phyloP scores from a whole-genome alignment of 1,139 yeast genomes.

The Candida sojae region DNA sequence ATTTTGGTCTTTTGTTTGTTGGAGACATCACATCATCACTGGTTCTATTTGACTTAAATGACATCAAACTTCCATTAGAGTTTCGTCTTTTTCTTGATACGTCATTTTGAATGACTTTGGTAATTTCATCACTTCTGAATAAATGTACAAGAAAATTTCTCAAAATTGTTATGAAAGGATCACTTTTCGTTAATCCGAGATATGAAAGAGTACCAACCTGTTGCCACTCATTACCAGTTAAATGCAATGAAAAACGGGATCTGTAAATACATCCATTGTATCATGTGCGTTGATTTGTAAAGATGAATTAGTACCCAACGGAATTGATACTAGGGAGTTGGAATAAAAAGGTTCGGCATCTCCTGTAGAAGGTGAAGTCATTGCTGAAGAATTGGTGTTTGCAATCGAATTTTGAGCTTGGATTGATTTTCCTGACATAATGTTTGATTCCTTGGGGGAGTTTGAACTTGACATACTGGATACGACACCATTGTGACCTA shows the following conservation, averaged over 20 bases:
- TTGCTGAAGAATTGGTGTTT: background rate
- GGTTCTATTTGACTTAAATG: conserved; percentile 7
- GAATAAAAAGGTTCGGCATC: conserved; percentile 16
- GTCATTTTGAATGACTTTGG: conserved; percentile 31
- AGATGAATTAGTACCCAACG: conserved; percentile 41
- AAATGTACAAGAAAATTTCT: conserved; percentile 39
- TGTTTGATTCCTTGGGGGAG: background rate
- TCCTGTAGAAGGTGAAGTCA: conserved; percentile 12
- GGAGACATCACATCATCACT: conserved; percentile 2
- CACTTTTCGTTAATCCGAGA: conserved; percentile 45
- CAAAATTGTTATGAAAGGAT: conserved; percentile 41
- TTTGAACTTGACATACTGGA: background rate
- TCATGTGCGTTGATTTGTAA: conserved; percentile 39
- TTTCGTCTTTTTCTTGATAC: conserved; percentile 16
- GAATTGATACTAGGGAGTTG: conserved; percentile 24
- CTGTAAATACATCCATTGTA: conserved; percentile 34
- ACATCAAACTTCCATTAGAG: conserved; percentile 10
- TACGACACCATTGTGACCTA: background rate
- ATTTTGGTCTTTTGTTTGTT: conserved; percentile 1
- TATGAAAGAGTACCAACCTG: conserved; percentile 46
- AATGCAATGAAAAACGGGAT: conserved; percentile 38
- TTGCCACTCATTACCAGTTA: conserved; percentile 44
- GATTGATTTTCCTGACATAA: background rate
- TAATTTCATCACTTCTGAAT: conserved; percentile 38
- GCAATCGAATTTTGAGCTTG: background rate